These are phyloP conservation scores for Sugiyamaella qingdaonensis DNA, from an alignment of 805 yeast species.

Conservation along the genomic window DNA sequence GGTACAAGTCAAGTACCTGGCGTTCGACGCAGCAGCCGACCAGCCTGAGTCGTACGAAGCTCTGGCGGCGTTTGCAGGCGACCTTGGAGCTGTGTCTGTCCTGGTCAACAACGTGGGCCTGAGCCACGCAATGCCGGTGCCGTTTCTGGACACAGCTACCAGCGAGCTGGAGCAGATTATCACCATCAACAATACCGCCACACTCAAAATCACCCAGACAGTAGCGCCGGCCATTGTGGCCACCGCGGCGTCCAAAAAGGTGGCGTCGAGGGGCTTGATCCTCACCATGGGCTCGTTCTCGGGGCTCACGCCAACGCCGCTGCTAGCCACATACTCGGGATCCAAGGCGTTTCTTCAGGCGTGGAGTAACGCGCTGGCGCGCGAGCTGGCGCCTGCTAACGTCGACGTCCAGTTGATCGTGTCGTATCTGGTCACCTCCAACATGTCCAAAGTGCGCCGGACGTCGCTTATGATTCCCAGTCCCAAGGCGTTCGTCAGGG, in stretches of 20 bases:
- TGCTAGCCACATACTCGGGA: conserved; percentile 90
- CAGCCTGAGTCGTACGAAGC: conserved; percentile 50
- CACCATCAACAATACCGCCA: conserved; percentile 79
- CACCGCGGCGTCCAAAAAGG: conserved; percentile 40
- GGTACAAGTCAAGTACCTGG: conserved; percentile 61
- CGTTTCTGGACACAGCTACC: conserved; percentile 75
- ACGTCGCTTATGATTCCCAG: conserved; percentile 72
- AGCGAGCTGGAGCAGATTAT: conserved; percentile 75
- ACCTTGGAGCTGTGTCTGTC: conserved; percentile 52
- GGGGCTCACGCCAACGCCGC: conserved; percentile 89
- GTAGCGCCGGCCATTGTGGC: conserved; percentile 65
- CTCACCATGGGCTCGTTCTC: conserved; percentile 97
- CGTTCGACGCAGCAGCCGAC: conserved; percentile 76
- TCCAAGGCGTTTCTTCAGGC: conserved; percentile 91
- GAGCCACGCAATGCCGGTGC: conserved; percentile 92
- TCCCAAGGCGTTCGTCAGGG: conserved; percentile 73
- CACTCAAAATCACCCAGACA: conserved; percentile 77
- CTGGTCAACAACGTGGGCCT: conserved; percentile 92
- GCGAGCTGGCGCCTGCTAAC: conserved; percentile 63
- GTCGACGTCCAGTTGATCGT: conserved; percentile 84
- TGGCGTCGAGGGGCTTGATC: conserved; percentile 55
- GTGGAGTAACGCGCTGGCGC: conserved; percentile 87
- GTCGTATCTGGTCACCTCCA: conserved; percentile 87
- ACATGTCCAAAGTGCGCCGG: conserved; percentile 90
- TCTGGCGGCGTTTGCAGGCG: conserved; percentile 43